Conservation (phyloP, 1,139 yeast species). For the Candida gigantensis region DNA sequence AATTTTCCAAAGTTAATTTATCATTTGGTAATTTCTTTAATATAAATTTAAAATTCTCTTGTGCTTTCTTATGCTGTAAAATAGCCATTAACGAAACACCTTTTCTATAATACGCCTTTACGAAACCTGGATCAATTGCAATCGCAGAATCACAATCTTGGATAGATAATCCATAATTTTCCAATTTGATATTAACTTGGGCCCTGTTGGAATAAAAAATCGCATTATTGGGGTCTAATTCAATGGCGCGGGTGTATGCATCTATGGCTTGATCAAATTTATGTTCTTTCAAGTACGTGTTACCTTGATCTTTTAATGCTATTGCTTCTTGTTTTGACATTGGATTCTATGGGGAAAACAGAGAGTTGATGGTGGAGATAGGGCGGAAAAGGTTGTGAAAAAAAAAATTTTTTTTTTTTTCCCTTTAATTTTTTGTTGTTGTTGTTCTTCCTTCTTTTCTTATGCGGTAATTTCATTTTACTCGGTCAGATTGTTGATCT, state of each 20-base stretch:
- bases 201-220: constrained; percentile 86
- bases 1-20: constrained; percentile 61
- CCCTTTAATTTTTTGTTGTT: not conserved
- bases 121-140: constrained; percentile 61
- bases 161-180: constrained; percentile 83
- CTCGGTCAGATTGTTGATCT: no score
- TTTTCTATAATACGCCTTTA: constrained; percentile 80
- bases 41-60: constrained; percentile 65
- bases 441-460: not conserved
- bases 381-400: not conserved
- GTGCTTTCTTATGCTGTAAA: constrained; percentile 73
- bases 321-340: constrained; percentile 41
- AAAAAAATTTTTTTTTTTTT: not conserved
- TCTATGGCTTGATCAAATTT: constrained; percentile 68
- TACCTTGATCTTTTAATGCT: constrained; percentile 69
- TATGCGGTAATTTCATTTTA: not conserved
- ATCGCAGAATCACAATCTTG: constrained; percentile 75
- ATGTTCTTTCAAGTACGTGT: constrained; percentile 63
- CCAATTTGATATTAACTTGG: constrained; percentile 82
- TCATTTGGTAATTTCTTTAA: constrained; percentile 69
- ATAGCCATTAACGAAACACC: constrained; percentile 83
- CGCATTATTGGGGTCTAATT: constrained; percentile 62
- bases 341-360: constrained; percentile 1
- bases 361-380: not conserved
- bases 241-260: constrained; percentile 77